These are phyloP conservation scores for Goffeauzyma gilvescens DNA, from an alignment of 768 basidiomycete genomes.

Conservation along the genomic window DNA sequence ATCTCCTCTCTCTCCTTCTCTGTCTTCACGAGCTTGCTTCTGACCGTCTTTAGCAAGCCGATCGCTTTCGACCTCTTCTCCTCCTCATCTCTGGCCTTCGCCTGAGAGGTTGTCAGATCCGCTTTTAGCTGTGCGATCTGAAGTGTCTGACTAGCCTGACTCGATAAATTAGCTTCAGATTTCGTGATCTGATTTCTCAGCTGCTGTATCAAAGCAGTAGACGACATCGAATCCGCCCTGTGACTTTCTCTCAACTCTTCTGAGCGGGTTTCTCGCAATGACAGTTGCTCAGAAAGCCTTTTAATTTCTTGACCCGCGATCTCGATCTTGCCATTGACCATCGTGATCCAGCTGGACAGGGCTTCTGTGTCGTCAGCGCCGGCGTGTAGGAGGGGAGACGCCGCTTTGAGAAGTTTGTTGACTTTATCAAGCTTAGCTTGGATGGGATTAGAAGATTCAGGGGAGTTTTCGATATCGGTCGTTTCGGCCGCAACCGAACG, in stretches of 20 bases:
- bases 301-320: conserved; percentile 65
- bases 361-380: conserved; percentile 44
- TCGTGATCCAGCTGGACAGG: conserved; percentile 54
- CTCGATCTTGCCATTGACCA: conserved; percentile 48
- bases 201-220: conserved; percentile 51
- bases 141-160: conserved; percentile 36
- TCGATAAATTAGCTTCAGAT: conserved; percentile 45
- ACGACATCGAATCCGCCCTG: conserved; percentile 57
- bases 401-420: conserved; percentile 47
- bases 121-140: conserved; percentile 45
- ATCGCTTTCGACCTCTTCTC: conserved; percentile 93
- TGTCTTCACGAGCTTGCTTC: conserved; percentile 87
- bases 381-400: conserved; percentile 48
- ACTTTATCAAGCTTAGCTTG: no score
- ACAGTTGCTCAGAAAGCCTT: conserved; percentile 51
- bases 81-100: conserved; percentile 71
- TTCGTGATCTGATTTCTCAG: conserved; percentile 51
- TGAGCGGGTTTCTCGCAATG: conserved; percentile 69
- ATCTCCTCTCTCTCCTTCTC: conserved; percentile 83
- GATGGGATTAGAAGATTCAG: no score
- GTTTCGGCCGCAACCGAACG: no score
- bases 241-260: conserved; percentile 74
- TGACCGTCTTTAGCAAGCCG: conserved; percentile 76
- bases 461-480: no score
- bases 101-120: conserved; percentile 47